These are phyloP conservation scores for Boletus rubescentipes DNA, from an alignment of 768 basidiomycete genomes.

Conservation along the genomic window DNA sequence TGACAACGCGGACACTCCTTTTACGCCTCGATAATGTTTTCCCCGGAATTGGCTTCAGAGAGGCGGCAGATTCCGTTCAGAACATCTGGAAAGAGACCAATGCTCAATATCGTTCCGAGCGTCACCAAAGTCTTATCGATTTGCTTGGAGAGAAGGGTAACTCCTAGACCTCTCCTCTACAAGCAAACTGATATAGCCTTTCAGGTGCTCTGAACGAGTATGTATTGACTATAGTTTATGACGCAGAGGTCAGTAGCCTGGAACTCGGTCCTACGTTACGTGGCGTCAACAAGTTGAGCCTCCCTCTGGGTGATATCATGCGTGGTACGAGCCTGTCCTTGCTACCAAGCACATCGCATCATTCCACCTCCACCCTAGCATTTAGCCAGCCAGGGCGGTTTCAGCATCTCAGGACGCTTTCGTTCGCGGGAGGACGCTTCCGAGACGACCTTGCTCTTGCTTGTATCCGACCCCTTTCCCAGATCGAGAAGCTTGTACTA, in stretches of 20 bases:
- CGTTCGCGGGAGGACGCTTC: constrained; percentile 45
- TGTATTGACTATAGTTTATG: constrained; percentile 45
- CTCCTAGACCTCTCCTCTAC: constrained; percentile 30
- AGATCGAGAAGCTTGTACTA: constrained; percentile 45
- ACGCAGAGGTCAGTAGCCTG: constrained; percentile 45
- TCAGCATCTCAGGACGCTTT: constrained; percentile 48
- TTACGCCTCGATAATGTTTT: constrained; percentile 2
- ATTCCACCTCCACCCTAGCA: constrained; percentile 32
- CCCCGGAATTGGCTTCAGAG: constrained; percentile 4
- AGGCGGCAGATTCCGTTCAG: neutral
- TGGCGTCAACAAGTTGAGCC: constrained; percentile 50
- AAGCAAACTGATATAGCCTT: constrained; percentile 5
- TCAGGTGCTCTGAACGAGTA: constrained; percentile 49
- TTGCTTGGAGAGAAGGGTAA: constrained; percentile 25
- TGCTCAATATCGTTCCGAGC: neutral
- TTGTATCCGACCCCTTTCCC: constrained; percentile 54
- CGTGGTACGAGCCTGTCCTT: constrained; percentile 34
- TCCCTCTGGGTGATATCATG: constrained; percentile 43
- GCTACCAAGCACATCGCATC: constrained; percentile 1
- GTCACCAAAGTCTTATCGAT: constrained; percentile 44
- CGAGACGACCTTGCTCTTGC: constrained; percentile 47
- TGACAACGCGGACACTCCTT: neutral
- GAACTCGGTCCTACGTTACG: constrained; percentile 45
- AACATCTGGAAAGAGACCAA: neutral
- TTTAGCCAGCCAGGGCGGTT: constrained; percentile 55